phyloP scores from a whole-genome alignment of 2,329 filamentous ascomycete genomes.

The Tolypocladium ophioglossoides region DNA sequence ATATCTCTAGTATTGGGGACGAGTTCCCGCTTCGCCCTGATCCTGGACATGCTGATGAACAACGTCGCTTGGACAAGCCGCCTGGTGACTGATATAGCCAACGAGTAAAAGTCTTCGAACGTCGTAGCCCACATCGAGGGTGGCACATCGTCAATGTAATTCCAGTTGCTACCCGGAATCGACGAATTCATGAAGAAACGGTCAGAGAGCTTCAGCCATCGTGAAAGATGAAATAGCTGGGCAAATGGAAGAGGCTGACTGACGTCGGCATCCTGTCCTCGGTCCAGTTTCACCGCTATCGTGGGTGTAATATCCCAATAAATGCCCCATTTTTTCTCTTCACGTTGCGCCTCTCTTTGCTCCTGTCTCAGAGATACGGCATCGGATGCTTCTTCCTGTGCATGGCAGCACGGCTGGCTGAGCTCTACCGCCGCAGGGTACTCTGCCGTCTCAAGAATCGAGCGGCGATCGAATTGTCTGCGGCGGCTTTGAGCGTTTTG shows the following conservation, averaged over 20 bases:
- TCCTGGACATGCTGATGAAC: slow-evolving; percentile 59
- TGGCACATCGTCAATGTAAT: slow-evolving; percentile 42
- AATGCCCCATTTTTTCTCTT: slow-evolving; percentile 49
- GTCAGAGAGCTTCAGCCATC: slow-evolving; percentile 54
- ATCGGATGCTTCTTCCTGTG: slow-evolving; percentile 60
- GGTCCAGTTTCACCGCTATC: slow-evolving; percentile 20
- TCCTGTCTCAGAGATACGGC: slow-evolving; percentile 55
- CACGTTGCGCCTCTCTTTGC: slow-evolving; percentile 46
- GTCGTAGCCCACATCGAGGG: slow-evolving; percentile 68
- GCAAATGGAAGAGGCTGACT: slow-evolving; percentile 33
- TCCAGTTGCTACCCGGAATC: slow-evolving; percentile 57
- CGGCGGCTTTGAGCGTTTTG: slow-evolving; percentile 34
- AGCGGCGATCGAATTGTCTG: slow-evolving; percentile 20
- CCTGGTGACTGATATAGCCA: slow-evolving; percentile 57
- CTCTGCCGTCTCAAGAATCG: slow-evolving; percentile 36
- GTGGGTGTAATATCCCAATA: slow-evolving; percentile 53
- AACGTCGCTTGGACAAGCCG: slow-evolving; percentile 60
- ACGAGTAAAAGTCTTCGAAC: slow-evolving; percentile 62
- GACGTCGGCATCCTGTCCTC: slow-evolving; percentile 8
- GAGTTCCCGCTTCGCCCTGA: slow-evolving; percentile 38
- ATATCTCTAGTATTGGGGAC: slow-evolving; percentile 16
- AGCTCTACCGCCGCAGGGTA: slow-evolving; percentile 66
- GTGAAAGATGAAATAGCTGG: slow-evolving; percentile 44
- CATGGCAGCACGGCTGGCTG: slow-evolving; percentile 49
- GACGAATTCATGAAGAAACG: slow-evolving; percentile 66